Conservation (phyloP, 768 basidiomycete genomes). For the Tephrocybe sp. region DNA sequence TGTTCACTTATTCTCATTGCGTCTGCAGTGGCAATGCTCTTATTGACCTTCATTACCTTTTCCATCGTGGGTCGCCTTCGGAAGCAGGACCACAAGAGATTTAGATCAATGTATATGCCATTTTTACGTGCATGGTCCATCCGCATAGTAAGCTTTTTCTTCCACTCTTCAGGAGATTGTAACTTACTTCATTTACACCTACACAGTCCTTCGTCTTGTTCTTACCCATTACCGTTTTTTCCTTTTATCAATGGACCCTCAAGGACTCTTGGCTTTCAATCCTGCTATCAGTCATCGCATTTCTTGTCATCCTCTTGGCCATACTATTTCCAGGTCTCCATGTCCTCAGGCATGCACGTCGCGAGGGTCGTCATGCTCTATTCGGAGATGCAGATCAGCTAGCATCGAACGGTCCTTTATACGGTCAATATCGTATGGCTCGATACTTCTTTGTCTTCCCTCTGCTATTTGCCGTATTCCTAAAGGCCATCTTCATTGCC, state of each 20-base stretch:
- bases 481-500: constrained; percentile 72
- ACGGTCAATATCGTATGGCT: constrained; percentile 60
- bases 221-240: constrained; percentile 72
- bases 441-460: constrained; percentile 69
- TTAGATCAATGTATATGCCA: constrained; percentile 35
- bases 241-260: constrained; percentile 89
- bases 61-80: constrained; percentile 28
- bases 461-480: constrained; percentile 53
- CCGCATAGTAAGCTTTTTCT: constrained; percentile 55
- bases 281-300: constrained; percentile 69
- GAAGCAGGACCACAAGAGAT: constrained; percentile 10
- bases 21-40: constrained; percentile 51
- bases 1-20: constrained; percentile 65
- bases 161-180: background rate
- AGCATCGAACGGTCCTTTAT: constrained; percentile 53
- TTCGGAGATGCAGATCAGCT: constrained; percentile 34
- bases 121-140: constrained; percentile 61
- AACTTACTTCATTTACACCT: constrained; percentile 1
- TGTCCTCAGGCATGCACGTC: constrained; percentile 44
- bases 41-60: constrained; percentile 47
- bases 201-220: constrained; percentile 66
- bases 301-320: constrained; percentile 49
- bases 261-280: constrained; percentile 85
- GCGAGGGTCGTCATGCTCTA: constrained; percentile 24
- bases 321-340: constrained; percentile 49